Percentiles rank a stretch among this genome's conserved stretches.
Conservation (phyloP, 768 basidiomycete genomes). For the Mycena rosella region DNA sequence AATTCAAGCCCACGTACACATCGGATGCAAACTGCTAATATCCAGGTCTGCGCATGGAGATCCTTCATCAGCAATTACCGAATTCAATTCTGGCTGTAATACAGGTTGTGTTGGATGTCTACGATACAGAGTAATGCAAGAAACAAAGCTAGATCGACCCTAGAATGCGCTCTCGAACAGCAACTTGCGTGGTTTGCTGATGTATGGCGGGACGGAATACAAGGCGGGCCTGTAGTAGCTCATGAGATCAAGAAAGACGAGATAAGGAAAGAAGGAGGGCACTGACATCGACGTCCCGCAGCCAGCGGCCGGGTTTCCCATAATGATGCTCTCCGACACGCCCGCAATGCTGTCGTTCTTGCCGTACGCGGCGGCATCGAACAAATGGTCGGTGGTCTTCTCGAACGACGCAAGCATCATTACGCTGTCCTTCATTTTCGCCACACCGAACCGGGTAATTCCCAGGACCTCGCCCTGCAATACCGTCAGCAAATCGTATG, state of each 20-base stretch:
- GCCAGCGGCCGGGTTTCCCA: slow-evolving; percentile 95
- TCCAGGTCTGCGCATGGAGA: no score
- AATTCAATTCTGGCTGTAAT: slow-evolving; percentile 19
- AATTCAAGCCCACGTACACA: no score
- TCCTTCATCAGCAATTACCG: no score
- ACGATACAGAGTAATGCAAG: slow-evolving; percentile 31
- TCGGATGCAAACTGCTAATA: no score
- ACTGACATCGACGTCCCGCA: slow-evolving; percentile 95
- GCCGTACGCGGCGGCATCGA: slow-evolving; percentile 96
- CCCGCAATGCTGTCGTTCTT: slow-evolving; percentile 96
- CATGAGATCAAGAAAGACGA: slow-evolving; percentile 12
- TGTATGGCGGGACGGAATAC: slow-evolving; percentile 56
- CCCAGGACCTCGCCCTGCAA: slow-evolving; percentile 94
- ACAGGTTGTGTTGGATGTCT: slow-evolving; percentile 27
- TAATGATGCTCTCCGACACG: slow-evolving; percentile 99
- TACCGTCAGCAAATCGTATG: background rate
- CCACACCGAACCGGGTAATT: slow-evolving; percentile 98
- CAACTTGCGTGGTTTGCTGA: slow-evolving; percentile 63
- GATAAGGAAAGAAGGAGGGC: slow-evolving; percentile 3
- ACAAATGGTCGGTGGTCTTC: slow-evolving; percentile 99
- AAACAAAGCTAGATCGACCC: slow-evolving; percentile 24
- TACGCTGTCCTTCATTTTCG: slow-evolving; percentile 99
- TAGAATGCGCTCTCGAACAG: slow-evolving; percentile 64
- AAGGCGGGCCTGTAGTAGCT: slow-evolving; percentile 59
- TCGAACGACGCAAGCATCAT: slow-evolving; percentile 99